Conservation (phyloP, 2,329 filamentous ascomycete genomes). For the Hypoxylon sp. region DNA sequence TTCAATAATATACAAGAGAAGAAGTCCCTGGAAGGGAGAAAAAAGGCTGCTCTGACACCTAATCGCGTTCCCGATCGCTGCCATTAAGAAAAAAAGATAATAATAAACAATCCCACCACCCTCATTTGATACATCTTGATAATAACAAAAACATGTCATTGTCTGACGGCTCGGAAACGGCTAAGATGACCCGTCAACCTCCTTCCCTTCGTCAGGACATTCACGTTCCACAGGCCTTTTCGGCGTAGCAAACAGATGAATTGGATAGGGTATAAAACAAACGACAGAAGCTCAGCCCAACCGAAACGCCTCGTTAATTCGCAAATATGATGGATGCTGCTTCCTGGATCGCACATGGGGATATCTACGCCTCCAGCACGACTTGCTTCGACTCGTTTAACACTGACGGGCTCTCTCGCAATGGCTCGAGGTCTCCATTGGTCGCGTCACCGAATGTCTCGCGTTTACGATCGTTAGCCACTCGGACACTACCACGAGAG, state of each 20-base stretch:
- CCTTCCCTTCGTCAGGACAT: conserved; percentile 51
- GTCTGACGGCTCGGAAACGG: conserved; percentile 45
- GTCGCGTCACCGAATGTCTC: conserved; percentile 55
- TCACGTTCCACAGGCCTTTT: conserved; percentile 50
- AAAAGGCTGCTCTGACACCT: conserved; percentile 37
- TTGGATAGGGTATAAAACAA: conserved; percentile 59
- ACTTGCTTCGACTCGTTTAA: conserved; percentile 47
- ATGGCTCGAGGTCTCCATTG: conserved; percentile 56
- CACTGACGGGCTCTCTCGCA: conserved; percentile 56
- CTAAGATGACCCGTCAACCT: conserved; percentile 47
- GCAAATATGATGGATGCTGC: conserved; percentile 53
- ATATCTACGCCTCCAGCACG: conserved; percentile 49
- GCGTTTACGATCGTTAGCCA: conserved; percentile 64
- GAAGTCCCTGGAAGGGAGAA: conserved; percentile 19
- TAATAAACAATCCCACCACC: conserved; percentile 37
- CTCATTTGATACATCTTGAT: conserved; percentile 41
- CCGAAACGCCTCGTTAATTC: conserved; percentile 53
- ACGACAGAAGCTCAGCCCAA: conserved; percentile 54
- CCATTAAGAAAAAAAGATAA: conserved; percentile 38
- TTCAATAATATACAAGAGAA: conserved; percentile 48
- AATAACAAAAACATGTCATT: conserved; percentile 46
- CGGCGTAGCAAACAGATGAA: conserved; percentile 56
- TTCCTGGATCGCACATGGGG: conserved; percentile 48
- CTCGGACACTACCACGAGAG: conserved; percentile 75
- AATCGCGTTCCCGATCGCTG: conserved; percentile 36